These are phyloP conservation scores for Austroboletus eburneus DNA, from an alignment of 768 basidiomycete species.

Conservation along the genomic window DNA sequence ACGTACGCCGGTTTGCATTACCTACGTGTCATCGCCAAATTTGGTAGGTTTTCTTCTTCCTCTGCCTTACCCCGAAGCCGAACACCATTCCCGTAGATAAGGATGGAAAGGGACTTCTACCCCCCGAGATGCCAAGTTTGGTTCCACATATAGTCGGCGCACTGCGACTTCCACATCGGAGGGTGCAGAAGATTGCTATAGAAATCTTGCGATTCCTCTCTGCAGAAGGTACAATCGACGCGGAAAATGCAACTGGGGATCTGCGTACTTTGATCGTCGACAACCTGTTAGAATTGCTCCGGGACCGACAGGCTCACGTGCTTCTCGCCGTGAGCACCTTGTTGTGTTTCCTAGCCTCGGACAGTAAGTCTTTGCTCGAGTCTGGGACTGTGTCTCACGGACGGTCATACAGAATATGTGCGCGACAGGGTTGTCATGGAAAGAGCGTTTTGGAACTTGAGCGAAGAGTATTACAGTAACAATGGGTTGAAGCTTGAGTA, in stretches of 20 bases:
- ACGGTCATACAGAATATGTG: slow-evolving; percentile 7
- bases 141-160: slow-evolving; percentile 14
- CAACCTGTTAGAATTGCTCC: slow-evolving; percentile 14
- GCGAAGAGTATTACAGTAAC: slow-evolving; percentile 20
- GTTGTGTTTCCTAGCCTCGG: slow-evolving; percentile 9
- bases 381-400: neutral
- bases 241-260: slow-evolving; percentile 5
- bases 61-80: neutral
- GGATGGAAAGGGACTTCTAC: neutral
- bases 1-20: slow-evolving; percentile 22
- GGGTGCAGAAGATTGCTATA: slow-evolving; percentile 16
- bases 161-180: slow-evolving; percentile 11
- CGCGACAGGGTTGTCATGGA: slow-evolving; percentile 13
- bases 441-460: slow-evolving; percentile 16
- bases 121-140: slow-evolving; percentile 2
- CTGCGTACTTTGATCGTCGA: slow-evolving; percentile 9
- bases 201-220: slow-evolving; percentile 12
- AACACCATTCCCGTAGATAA: slow-evolving; percentile 4
- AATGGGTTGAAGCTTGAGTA: slow-evolving; percentile 13
- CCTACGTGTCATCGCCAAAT: slow-evolving; percentile 15
- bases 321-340: slow-evolving; percentile 12
- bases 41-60: slow-evolving; percentile 9
- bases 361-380: slow-evolving; percentile 12
- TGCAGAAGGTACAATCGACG: slow-evolving; percentile 6
- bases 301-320: slow-evolving; percentile 13